Conservation (phyloP, 352 stramenopile species). For the Aphanomyces invadans region DNA sequence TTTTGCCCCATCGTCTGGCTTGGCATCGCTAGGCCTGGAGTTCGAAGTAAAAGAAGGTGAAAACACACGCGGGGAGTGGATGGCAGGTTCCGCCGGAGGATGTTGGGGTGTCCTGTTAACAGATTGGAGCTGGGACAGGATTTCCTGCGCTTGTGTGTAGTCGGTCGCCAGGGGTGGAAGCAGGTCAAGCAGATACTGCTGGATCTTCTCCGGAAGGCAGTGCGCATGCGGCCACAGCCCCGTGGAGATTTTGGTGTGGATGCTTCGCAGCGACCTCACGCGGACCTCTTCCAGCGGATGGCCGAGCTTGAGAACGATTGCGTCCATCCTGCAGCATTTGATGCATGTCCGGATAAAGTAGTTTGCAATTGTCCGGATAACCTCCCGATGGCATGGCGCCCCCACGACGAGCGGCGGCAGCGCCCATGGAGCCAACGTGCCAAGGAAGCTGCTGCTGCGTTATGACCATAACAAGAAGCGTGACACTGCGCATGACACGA, state of each 20-base stretch:
- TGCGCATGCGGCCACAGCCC: neutral
- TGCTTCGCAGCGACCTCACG: conserved; percentile 41
- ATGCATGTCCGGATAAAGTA: neutral
- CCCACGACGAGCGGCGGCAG: no score
- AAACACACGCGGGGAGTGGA: neutral
- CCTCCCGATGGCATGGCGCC: no score
- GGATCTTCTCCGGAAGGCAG: neutral
- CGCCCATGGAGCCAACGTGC: no score
- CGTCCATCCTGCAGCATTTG: conserved; percentile 1
- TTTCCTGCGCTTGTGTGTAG: neutral
- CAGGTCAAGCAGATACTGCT: neutral
- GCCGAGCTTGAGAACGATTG: conserved; percentile 49
- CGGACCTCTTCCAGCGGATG: conserved; percentile 57
- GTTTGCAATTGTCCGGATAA: neutral
- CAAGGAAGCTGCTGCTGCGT: no score
- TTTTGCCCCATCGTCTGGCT: neutral
- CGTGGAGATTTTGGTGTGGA: conserved; percentile 49
- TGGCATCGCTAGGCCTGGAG: neutral
- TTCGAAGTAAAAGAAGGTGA: neutral
- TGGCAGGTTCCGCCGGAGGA: neutral
- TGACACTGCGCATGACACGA: no score
- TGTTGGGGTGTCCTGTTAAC: neutral
- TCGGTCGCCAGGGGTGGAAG: neutral
- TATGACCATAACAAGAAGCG: no score
- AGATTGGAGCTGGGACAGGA: neutral